phyloP scores from a whole-genome alignment of 768 basidiomycete genomes.

The Lepiota venenata region DNA sequence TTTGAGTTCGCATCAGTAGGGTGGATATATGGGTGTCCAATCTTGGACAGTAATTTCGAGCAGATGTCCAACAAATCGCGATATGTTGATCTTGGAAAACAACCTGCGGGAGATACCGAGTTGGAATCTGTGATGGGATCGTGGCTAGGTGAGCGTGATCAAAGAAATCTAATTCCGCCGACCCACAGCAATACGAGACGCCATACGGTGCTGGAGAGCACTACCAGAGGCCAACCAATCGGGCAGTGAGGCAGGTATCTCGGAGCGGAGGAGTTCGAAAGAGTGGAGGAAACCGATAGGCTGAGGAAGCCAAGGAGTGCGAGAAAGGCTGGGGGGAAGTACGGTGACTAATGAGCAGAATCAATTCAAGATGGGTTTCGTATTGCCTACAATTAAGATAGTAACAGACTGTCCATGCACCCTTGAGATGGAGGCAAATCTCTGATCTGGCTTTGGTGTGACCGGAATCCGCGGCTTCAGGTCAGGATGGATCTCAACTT shows the following conservation, averaged over 20 bases:
- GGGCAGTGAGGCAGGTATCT: constrained; percentile 36
- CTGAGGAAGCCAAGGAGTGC: constrained; percentile 25
- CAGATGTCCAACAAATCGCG: constrained; percentile 2
- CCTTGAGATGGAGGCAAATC: constrained; percentile 24
- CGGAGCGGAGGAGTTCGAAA: constrained; percentile 44
- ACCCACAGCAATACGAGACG: constrained; percentile 31
- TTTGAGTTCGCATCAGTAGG: not conserved
- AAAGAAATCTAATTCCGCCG: constrained; percentile 44
- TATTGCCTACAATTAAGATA: constrained; percentile 8
- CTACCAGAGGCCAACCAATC: constrained; percentile 37
- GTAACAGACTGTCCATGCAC: not conserved
- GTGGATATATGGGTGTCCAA: constrained; percentile 6
- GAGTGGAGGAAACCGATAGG: constrained; percentile 39
- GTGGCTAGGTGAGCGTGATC: constrained; percentile 19
- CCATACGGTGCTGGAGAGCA: constrained; percentile 33
- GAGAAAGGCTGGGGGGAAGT: constrained; percentile 26
- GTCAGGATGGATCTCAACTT: constrained; percentile 15
- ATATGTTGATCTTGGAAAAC: constrained; percentile 5
- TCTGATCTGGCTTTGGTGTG: constrained; percentile 21
- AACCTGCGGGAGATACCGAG: constrained; percentile 9
- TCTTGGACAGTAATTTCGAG: not conserved
- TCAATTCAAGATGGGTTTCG: constrained; percentile 14
- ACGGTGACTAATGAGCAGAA: constrained; percentile 15
- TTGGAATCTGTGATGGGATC: constrained; percentile 13
- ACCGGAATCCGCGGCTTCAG: constrained; percentile 28